These are phyloP conservation scores for Aspergillus piperis DNA, from an alignment of 2,329 filamentous ascomycete genomes.

Conservation along the genomic window DNA sequence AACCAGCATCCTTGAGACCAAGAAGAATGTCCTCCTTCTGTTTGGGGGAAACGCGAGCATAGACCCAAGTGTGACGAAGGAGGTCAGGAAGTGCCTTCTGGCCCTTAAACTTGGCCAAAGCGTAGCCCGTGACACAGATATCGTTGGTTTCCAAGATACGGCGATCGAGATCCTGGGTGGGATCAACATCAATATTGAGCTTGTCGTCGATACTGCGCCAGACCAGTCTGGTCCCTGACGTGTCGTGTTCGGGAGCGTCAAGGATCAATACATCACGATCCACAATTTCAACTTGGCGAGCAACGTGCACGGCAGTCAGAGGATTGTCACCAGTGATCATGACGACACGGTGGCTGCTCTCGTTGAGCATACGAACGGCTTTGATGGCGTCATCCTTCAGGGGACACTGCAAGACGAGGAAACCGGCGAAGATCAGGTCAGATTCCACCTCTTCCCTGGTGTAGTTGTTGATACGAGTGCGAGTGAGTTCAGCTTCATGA, in stretches of 20 bases:
- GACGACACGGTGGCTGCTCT: constrained; percentile 96
- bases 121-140: constrained; percentile 93
- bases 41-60: constrained; percentile 95
- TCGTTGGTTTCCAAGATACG: constrained; percentile 84
- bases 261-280: constrained; percentile 93
- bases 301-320: constrained; percentile 92
- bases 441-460: constrained; percentile 91
- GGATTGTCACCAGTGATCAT: constrained; percentile 99
- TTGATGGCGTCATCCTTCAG: constrained; percentile 95
- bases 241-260: constrained; percentile 89
- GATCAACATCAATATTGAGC: constrained; percentile 80
- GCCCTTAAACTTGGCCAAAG: constrained; percentile 82
- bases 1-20: constrained; percentile 92
- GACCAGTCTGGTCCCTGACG: constrained; percentile 75
- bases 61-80: constrained; percentile 91
- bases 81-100: constrained; percentile 75
- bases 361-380: constrained; percentile 93
- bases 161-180: constrained; percentile 74
- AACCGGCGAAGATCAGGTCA: constrained; percentile 85
- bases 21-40: constrained; percentile 99
- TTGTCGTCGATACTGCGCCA: constrained; percentile 97
- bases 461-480: constrained; percentile 85
- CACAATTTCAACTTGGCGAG: constrained; percentile 93
- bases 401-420: constrained; percentile 91
- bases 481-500: constrained; percentile 75